These are phyloP conservation scores for Neurospora intermedia DNA, from an alignment of 495 filamentous ascomycete species.

Conservation along the genomic window DNA sequence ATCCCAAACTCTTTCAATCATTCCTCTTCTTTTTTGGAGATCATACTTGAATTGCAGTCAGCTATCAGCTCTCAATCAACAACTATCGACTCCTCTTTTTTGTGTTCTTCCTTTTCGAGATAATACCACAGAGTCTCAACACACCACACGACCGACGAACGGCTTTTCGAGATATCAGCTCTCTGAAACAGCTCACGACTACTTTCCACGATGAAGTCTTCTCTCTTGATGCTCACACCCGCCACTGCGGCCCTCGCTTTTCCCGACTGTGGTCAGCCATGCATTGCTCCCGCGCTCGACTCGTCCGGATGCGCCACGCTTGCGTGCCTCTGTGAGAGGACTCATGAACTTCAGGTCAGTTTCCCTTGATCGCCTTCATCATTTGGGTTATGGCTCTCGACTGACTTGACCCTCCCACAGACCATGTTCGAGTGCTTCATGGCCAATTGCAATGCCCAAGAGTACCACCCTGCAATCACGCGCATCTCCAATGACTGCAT, in stretches of 20 bases:
- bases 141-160: not conserved
- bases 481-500: conserved; percentile 20
- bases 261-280: conserved; percentile 8
- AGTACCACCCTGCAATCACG: conserved; percentile 11
- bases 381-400: not conserved
- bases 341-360: conserved; percentile 11
- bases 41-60: conserved; percentile 15
- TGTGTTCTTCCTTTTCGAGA: not conserved
- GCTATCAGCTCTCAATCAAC: not conserved
- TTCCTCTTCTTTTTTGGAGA: conserved; percentile 18
- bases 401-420: conserved; percentile 4
- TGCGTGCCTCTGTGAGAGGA: conserved; percentile 7
- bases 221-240: conserved; percentile 8
- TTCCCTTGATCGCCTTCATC: not conserved
- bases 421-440: conserved; percentile 15
- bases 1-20: conserved; percentile 14
- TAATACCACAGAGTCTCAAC: not conserved
- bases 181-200: not conserved
- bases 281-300: conserved; percentile 1
- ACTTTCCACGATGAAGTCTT: conserved; percentile 13
- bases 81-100: not conserved
- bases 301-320: not conserved
- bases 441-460: conserved; percentile 15
- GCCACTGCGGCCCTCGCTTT: conserved; percentile 2
- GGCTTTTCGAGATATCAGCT: not conserved